Percentiles rank a stretch among this genome's conserved stretches.
Conservation (phyloP, 306 rosid species). For the Pterocarpus santalinus region DNA sequence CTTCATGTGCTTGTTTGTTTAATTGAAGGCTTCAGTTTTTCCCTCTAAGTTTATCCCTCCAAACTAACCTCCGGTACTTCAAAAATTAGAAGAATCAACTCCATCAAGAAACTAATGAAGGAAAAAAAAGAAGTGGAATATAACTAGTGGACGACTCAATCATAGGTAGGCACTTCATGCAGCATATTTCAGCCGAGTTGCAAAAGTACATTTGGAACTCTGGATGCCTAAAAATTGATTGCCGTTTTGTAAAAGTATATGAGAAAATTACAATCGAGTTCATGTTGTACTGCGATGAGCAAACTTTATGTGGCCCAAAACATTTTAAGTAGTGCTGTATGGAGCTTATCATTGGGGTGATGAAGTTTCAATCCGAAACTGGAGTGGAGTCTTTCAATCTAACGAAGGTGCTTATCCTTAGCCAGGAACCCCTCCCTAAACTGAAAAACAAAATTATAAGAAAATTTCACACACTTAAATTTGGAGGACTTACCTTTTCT, state of each 20-base stretch:
- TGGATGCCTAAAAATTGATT: conserved; percentile 8
- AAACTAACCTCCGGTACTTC: neutral
- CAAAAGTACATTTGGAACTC: neutral
- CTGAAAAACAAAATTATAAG: neutral
- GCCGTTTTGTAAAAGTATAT: neutral
- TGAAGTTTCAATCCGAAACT: conserved; percentile 9
- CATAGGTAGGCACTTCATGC: neutral
- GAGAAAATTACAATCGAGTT: conserved; percentile 27
- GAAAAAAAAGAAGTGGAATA: neutral
- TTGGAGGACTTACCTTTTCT: neutral
- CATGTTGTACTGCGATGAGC: neutral
- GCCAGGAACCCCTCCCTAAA: neutral
- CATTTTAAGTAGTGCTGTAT: neutral
- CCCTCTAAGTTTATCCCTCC: neutral
- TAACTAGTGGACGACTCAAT: conserved; percentile 23
- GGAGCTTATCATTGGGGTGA: neutral
- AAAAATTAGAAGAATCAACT: neutral
- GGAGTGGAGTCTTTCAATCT: neutral
- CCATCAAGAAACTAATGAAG: conserved; percentile 6
- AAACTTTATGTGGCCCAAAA: conserved; percentile 6
- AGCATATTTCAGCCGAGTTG: neutral
- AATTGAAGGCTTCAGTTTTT: conserved; percentile 23
- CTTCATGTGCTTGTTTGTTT: conserved; percentile 3
- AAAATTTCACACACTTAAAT: neutral
- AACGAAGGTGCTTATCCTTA: neutral